phyloP scores from a whole-genome alignment of 495 filamentous ascomycete species.

The Aspergillus sclerotioniger region DNA sequence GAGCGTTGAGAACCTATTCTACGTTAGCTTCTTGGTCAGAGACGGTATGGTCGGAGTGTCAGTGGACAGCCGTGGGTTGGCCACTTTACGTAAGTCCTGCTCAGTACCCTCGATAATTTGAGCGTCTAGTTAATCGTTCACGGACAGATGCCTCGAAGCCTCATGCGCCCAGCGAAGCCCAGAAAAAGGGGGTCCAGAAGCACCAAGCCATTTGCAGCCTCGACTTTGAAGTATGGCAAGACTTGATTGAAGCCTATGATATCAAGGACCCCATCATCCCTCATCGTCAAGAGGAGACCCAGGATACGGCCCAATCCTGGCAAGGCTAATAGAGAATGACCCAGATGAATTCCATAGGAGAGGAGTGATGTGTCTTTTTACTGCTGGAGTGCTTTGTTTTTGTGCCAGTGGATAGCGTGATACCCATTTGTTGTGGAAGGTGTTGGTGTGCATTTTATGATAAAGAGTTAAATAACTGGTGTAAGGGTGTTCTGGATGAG shows the following conservation, averaged over 20 bases:
- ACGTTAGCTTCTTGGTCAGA: conserved; percentile 87
- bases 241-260: conserved; percentile 68
- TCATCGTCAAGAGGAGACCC: conserved; percentile 61
- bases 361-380: not conserved
- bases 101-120: not conserved
- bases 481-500: no score
- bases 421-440: conserved; percentile 12
- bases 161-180: conserved; percentile 43
- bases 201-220: conserved; percentile 84
- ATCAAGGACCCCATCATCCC: conserved; percentile 79
- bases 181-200: conserved; percentile 54
- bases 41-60: conserved; percentile 73
- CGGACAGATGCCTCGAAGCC: conserved; percentile 37
- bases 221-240: conserved; percentile 77
- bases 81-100: conserved; percentile 65
- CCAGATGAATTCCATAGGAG: not conserved
- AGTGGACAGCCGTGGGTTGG: conserved; percentile 62
- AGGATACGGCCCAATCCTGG: conserved; percentile 45
- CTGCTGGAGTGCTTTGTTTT: not conserved
- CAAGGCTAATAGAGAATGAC: conserved; percentile 75
- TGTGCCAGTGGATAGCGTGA: not conserved
- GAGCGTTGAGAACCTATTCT: conserved; percentile 96
- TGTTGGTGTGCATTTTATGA: not conserved
- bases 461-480: no score
- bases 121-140: conserved; percentile 18